Evolutionary conservation across 2,329 filamentous ascomycete species (phyloP).

Genomic region (Colletotrichum brevisporum): DNA sequence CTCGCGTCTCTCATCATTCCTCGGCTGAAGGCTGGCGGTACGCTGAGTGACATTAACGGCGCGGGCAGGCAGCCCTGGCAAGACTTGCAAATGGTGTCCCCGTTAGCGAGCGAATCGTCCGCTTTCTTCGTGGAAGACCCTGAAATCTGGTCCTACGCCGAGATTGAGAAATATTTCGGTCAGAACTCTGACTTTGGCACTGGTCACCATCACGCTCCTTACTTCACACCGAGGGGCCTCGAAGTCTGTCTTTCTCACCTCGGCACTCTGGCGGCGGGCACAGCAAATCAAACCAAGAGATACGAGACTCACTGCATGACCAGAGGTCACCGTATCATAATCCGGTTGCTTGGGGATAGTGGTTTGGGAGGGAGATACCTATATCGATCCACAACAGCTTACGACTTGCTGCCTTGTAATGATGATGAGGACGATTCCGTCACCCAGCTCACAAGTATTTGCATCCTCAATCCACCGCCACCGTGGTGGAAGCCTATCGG

Average conservation of each 20-base stretch:
- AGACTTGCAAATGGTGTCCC: background rate
- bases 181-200: background rate
- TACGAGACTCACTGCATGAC: conserved; percentile 10
- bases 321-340: background rate
- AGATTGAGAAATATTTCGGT: background rate
- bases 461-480: background rate
- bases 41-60: background rate
- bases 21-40: background rate
- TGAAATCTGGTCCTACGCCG: conserved; percentile 5
- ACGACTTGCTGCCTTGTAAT: background rate
- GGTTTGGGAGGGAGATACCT: background rate
- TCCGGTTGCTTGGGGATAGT: background rate
- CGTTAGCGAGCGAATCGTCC: background rate
- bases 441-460: background rate
- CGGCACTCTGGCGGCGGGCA: background rate
- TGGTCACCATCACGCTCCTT: background rate
- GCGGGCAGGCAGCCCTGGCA: background rate
- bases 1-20: background rate
- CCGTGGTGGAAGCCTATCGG: accelerated
- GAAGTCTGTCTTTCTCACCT: conserved; percentile 2
- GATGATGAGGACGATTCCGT: background rate
- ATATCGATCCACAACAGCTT: background rate
- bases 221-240: conserved; percentile 4
- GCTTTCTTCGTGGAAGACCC: conserved; percentile 14
- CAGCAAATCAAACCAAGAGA: background rate